phyloP scores from a whole-genome alignment of 805 yeast species.

The Ogataea dorogensis region DNA sequence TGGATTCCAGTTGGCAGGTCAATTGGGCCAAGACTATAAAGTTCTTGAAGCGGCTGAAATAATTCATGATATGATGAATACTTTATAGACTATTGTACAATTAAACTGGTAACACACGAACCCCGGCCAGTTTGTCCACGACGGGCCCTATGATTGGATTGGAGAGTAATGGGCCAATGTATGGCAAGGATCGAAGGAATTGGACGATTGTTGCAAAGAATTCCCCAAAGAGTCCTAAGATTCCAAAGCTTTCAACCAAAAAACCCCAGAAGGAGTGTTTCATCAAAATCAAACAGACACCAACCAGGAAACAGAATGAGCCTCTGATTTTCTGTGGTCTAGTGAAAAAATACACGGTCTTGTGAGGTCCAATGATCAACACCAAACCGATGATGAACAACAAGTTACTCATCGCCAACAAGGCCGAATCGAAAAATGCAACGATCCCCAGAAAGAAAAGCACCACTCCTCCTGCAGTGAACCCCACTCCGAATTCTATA shows the following conservation, averaged over 20 bases:
- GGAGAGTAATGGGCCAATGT: constrained; percentile 80
- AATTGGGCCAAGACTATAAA: constrained; percentile 73
- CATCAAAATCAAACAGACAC: constrained; percentile 70
- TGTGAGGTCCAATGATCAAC: constrained; percentile 82
- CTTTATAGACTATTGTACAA: constrained; percentile 14
- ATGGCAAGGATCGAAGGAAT: constrained; percentile 82
- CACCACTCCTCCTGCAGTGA: constrained; percentile 80
- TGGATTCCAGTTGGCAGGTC: constrained; percentile 84
- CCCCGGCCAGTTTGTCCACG: constrained; percentile 62
- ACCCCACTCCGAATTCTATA: constrained; percentile 85
- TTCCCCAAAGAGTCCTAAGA: constrained; percentile 83
- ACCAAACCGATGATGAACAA: constrained; percentile 78
- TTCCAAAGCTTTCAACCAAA: constrained; percentile 82
- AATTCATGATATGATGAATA: constrained; percentile 11
- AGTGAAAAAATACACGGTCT: constrained; percentile 78
- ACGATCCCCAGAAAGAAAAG: constrained; percentile 80
- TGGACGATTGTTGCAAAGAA: constrained; percentile 86
- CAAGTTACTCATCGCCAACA: constrained; percentile 86
- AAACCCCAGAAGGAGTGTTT: constrained; percentile 85
- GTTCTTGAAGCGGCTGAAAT: constrained; percentile 44
- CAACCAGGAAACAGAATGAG: constrained; percentile 71
- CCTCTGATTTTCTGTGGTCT: constrained; percentile 88
- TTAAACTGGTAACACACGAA: constrained; percentile 62
- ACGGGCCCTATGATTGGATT: constrained; percentile 82
- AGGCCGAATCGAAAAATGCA: constrained; percentile 83